These are phyloP conservation scores for Cenchrus americanus DNA, from an alignment of 176 grass and related monocot genomes.

Conservation along the genomic window DNA sequence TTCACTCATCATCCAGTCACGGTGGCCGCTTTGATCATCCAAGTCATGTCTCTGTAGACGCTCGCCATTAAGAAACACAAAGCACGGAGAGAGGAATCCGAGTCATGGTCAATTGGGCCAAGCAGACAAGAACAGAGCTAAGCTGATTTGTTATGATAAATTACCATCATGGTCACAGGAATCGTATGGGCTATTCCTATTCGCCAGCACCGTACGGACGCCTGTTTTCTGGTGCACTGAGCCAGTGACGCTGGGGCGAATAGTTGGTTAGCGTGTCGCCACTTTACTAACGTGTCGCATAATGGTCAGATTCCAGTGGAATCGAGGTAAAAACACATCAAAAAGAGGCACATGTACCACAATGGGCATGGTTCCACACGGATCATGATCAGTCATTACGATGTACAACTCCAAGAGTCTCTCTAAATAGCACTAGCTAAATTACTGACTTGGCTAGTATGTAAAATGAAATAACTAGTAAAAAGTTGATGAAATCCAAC, in stretches of 20 bases:
- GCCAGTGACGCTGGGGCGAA: too few species aligned
- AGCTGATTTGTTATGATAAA: neutral
- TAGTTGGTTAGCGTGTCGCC: neutral
- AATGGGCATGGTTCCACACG: neutral
- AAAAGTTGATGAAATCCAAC: too few species aligned
- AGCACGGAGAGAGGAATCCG: constrained; percentile 22
- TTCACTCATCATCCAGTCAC: constrained; percentile 5
- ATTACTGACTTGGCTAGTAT: too few species aligned
- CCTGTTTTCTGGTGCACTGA: neutral
- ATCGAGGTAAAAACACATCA: neutral
- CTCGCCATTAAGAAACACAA: neutral
- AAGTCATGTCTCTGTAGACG: neutral
- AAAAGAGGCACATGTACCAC: neutral
- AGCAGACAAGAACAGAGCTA: neutral
- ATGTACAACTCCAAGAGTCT: too few species aligned
- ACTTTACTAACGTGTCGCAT: neutral
- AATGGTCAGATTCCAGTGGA: neutral
- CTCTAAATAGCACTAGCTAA: too few species aligned
- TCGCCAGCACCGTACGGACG: constrained; percentile 20
- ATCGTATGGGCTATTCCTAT: neutral
- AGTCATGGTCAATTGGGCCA: constrained; percentile 34
- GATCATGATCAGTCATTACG: too few species aligned
- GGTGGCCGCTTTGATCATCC: neutral
- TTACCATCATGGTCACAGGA: constrained; percentile 8
- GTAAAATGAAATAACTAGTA: too few species aligned